Percentiles rank a stretch among this genome's conserved stretches.
These are phyloP conservation scores for Aspergillus niger DNA, from an alignment of 2,329 filamentous ascomycete species.

Conservation along the genomic window DNA sequence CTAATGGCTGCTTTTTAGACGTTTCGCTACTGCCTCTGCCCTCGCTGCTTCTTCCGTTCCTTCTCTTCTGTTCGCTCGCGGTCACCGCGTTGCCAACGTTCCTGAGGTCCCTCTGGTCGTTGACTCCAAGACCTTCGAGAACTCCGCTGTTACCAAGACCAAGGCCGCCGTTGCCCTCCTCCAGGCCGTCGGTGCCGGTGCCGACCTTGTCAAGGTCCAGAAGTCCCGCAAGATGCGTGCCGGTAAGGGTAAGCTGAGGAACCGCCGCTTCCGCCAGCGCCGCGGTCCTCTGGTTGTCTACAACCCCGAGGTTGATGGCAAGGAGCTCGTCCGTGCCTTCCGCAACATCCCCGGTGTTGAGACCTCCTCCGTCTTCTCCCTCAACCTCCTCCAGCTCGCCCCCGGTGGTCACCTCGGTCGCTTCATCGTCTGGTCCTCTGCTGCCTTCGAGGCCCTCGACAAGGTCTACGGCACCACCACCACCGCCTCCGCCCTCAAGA, in stretches of 20 bases:
- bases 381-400: conserved; percentile 99
- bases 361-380: conserved; percentile 87
- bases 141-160: conserved; percentile 81
- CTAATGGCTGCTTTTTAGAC: conserved; percentile 54
- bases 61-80: conserved; percentile 92
- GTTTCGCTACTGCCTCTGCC: conserved; percentile 96
- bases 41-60: conserved; percentile 94
- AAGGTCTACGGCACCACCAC: conserved; percentile 95
- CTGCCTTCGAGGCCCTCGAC: conserved; percentile 95
- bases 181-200: conserved; percentile 84
- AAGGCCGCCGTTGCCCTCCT: conserved; percentile 82
- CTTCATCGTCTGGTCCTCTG: conserved; percentile 98
- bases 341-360: conserved; percentile 99
- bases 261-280: conserved; percentile 94
- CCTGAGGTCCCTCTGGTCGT: conserved; percentile 97
- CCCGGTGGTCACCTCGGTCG: conserved; percentile 98
- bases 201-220: conserved; percentile 94
- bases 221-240: conserved; percentile 94
- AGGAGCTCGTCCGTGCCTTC: conserved; percentile 90
- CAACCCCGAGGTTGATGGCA: conserved; percentile 92
- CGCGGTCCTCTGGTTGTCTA: conserved; percentile 98
- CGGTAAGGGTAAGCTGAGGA: conserved; percentile 98
- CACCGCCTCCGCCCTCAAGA: conserved; percentile 88
- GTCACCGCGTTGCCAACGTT: conserved; percentile 89
- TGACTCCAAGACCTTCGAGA: conserved; percentile 85